A percentile compares a stretch with the other conserved stretches of the same genome.
Conservation (phyloP, 1,284 basidiomycete species). For the Rhodofomes roseus region DNA sequence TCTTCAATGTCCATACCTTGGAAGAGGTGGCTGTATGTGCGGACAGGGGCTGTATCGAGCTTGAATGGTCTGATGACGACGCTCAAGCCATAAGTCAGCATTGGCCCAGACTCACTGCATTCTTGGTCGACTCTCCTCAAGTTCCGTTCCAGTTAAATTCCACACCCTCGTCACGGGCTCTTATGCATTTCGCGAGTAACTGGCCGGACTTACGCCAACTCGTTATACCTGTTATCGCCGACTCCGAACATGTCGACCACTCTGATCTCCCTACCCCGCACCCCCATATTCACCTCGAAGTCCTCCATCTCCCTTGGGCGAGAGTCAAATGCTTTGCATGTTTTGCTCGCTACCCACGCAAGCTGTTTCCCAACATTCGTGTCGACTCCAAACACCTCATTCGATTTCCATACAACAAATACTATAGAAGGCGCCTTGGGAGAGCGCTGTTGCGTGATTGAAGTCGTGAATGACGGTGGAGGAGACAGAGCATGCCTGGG, state of each 20-base stretch:
- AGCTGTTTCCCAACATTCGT: not conserved
- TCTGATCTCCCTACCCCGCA: not conserved
- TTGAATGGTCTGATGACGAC: not conserved
- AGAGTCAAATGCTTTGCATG: not conserved
- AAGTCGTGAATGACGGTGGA: no score
- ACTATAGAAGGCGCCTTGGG: no score
- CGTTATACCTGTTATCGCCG: not conserved
- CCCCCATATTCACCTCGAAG: not conserved
- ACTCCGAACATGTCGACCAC: not conserved
- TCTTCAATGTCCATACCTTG: not conserved
- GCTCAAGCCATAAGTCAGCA: not conserved
- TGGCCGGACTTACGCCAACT: not conserved
- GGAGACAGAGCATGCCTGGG: no score
- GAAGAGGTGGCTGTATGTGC: not conserved
- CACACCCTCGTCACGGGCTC: not conserved
- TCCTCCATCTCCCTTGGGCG: not conserved
- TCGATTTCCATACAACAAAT: not conserved
- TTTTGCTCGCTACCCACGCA: not conserved
- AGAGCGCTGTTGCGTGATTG: no score
- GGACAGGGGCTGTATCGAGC: not conserved
- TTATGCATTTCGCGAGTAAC: not conserved
- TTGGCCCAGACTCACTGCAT: not conserved
- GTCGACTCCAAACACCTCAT: not conserved
- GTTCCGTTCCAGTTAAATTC: no score
- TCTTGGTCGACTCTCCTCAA: not conserved